phyloP scores from a whole-genome alignment of 768 basidiomycete species.

The Naganishia vishniacii region DNA sequence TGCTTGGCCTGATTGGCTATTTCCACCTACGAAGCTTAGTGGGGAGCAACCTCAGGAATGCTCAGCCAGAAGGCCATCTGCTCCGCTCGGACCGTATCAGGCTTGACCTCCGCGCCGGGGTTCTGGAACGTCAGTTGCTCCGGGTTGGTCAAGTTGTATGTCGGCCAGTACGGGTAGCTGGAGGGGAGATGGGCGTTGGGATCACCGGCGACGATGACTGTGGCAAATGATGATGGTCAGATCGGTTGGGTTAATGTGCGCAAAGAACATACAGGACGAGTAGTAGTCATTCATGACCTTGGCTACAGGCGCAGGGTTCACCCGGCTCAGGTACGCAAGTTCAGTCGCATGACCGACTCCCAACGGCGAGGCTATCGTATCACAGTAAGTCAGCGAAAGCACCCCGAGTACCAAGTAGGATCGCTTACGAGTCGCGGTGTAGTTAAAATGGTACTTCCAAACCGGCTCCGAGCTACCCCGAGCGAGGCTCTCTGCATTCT shows the following conservation, averaged over 20 bases:
- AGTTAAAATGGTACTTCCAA: conserved; percentile 24
- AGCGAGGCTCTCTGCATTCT: conserved; percentile 1
- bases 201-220: conserved; percentile 22
- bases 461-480: conserved; percentile 3
- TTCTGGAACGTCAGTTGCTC: conserved; percentile 12
- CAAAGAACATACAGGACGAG: conserved; percentile 8
- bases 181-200: conserved; percentile 6
- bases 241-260: too few relatives aligned
- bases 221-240: too few relatives aligned
- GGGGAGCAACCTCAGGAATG: conserved; percentile 13
- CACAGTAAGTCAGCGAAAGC: neutral
- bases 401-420: neutral
- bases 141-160: neutral
- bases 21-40: too few relatives aligned
- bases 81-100: conserved; percentile 1
- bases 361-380: neutral
- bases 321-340: conserved; percentile 5
- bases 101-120: neutral
- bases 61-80: conserved; percentile 22
- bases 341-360: conserved; percentile 14
- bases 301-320: neutral
- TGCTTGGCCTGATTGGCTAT: too few relatives aligned
- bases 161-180: conserved; percentile 13
- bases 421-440: conserved; percentile 11
- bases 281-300: conserved; percentile 22